Conservation (phyloP, 129 eudicot species). For the Flaveria sonorensis region DNA sequence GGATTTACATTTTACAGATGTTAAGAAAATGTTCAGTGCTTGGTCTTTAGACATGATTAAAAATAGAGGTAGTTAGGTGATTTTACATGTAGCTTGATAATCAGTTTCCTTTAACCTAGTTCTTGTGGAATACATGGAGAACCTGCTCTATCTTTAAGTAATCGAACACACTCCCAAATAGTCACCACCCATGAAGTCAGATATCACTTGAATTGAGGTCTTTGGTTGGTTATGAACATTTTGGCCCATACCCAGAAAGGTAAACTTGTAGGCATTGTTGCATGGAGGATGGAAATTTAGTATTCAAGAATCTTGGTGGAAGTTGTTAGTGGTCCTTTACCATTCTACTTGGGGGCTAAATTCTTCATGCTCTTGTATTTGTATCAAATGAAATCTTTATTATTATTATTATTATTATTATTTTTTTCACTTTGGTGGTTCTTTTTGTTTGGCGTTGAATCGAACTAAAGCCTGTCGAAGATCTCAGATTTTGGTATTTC, state of each 20-base stretch:
- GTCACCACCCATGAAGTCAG: not conserved
- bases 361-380: no score
- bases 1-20: not conserved
- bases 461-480: not conserved
- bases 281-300: not conserved
- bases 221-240: conserved; percentile 1
- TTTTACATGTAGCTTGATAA: not conserved
- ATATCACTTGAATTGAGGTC: not conserved
- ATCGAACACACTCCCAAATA: not conserved
- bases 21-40: not conserved
- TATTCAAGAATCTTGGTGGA: not conserved
- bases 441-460: not conserved
- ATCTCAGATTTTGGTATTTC: no score
- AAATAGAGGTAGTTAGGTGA: not conserved
- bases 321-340: no score
- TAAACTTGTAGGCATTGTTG: not conserved
- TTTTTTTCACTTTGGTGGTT: not conserved
- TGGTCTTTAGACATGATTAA: not conserved
- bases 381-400: no score
- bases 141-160: not conserved
- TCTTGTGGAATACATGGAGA: not conserved
- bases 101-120: not conserved
- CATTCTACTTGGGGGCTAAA: no score
- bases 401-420: no score
- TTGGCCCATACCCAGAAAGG: not conserved